Conservation (phyloP, 371 early-diverging fungal genomes). For the Saksenaea vasiformis region DNA sequence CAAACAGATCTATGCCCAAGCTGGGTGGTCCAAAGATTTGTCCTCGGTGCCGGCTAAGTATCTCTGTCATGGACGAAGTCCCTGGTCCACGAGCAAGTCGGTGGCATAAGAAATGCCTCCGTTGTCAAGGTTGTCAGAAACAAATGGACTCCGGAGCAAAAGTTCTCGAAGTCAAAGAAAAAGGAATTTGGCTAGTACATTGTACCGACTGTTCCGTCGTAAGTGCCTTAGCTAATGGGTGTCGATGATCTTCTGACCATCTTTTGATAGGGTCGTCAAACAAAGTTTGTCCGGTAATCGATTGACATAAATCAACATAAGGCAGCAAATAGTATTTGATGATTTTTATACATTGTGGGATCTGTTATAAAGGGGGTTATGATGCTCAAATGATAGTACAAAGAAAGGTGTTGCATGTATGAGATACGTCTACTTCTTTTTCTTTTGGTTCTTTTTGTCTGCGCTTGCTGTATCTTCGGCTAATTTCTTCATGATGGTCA, state of each 20-base stretch:
- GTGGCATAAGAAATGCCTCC: conserved; percentile 66
- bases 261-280: not conserved
- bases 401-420: not conserved
- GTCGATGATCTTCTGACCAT: not conserved
- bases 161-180: conserved; percentile 34
- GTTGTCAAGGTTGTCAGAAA: conserved; percentile 54
- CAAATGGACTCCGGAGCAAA: conserved; percentile 61
- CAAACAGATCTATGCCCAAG: conserved; percentile 34
- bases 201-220: conserved; percentile 49
- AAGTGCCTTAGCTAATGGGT: conserved; percentile 21
- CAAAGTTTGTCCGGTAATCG: not conserved
- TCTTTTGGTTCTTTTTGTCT: conserved; percentile 30
- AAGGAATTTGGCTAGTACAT: conserved; percentile 37
- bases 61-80: conserved; percentile 58
- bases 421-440: not conserved
- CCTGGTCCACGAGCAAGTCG: conserved; percentile 59
- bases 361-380: not conserved
- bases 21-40: conserved; percentile 59
- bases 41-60: conserved; percentile 50
- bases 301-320: not conserved
- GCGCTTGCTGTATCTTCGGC: conserved; percentile 52
- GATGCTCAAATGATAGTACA: not conserved
- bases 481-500: conserved; percentile 68
- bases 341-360: not conserved
- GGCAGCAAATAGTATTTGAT: not conserved